phyloP scores from a whole-genome alignment of 1,284 basidiomycete species.

The Boletus sp. region DNA sequence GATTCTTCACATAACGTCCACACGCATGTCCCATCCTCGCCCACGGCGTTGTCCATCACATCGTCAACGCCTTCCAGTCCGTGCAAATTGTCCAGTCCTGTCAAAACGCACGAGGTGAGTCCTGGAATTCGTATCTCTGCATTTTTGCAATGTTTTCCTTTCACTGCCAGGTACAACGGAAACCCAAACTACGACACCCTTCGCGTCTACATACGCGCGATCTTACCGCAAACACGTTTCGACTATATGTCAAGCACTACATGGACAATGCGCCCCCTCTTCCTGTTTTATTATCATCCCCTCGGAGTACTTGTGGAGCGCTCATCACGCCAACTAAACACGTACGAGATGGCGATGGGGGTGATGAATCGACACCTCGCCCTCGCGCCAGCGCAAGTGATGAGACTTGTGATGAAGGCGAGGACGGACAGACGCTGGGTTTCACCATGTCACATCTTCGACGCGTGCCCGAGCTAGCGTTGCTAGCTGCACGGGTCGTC shows the following conservation, averaged over 20 bases:
- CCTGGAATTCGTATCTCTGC: neutral
- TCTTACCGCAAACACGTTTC: slow-evolving; percentile 67
- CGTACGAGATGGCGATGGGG: neutral
- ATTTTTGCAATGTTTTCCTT: neutral
- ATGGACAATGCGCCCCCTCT: slow-evolving; percentile 55
- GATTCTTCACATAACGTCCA: neutral
- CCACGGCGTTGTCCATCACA: slow-evolving; percentile 25
- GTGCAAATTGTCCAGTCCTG: slow-evolving; percentile 28
- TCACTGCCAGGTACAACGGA: slow-evolving; percentile 13
- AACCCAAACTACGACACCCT: slow-evolving; percentile 63
- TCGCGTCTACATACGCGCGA: slow-evolving; percentile 64
- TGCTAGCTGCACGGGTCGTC: slow-evolving; percentile 64
- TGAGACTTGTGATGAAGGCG: neutral
- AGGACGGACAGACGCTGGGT: slow-evolving; percentile 41
- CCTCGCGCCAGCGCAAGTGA: neutral
- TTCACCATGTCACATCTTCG: slow-evolving; percentile 75
- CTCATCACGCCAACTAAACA: slow-evolving; percentile 32
- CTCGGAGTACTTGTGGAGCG: slow-evolving; percentile 2
- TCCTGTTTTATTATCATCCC: slow-evolving; percentile 4
- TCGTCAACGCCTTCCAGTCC: slow-evolving; percentile 39
- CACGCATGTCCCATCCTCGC: slow-evolving; percentile 24
- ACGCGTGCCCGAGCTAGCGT: slow-evolving; percentile 68
- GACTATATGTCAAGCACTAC: slow-evolving; percentile 75
- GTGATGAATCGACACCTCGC: slow-evolving; percentile 21
- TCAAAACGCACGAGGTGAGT: slow-evolving; percentile 22